Conservation (phyloP, 495 filamentous ascomycete genomes). For the Penicillium ochrochloron region DNA sequence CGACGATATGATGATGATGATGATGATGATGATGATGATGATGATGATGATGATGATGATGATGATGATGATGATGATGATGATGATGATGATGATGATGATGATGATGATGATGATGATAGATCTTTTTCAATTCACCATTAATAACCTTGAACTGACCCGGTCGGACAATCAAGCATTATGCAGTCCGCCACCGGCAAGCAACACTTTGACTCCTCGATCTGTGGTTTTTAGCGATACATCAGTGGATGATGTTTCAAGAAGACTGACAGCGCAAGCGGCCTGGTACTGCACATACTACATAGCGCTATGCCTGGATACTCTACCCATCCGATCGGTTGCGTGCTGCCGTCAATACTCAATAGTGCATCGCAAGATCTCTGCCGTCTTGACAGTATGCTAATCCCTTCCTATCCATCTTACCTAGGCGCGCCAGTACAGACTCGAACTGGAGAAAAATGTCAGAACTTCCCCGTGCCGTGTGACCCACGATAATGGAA, state of each 20-base stretch:
- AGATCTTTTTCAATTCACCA: not conserved
- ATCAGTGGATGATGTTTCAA: not conserved
- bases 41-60: not conserved
- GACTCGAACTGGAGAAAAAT: not conserved
- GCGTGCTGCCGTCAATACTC: not conserved
- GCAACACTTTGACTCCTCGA: not conserved
- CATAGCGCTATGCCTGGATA: not conserved
- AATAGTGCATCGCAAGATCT: not conserved
- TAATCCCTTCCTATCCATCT: not conserved
- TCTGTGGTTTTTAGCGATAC: not conserved
- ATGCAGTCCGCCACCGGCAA: not conserved
- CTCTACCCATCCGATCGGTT: not conserved
- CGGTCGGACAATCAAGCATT: conserved; percentile 4
- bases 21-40: not conserved
- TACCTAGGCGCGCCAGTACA: not conserved
- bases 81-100: not conserved
- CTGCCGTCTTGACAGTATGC: not conserved
- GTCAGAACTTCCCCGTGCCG: not conserved
- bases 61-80: not conserved
- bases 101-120: not conserved
- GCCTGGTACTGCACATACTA: not conserved
- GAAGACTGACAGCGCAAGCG: not conserved
- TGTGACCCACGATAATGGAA: not conserved
- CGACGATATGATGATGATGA: not conserved
- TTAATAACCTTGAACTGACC: not conserved